Percentiles rank a stretch among this genome's conserved stretches.
Conservation (phyloP, 176 grass and related monocot species). For the Poa annua region DNA sequence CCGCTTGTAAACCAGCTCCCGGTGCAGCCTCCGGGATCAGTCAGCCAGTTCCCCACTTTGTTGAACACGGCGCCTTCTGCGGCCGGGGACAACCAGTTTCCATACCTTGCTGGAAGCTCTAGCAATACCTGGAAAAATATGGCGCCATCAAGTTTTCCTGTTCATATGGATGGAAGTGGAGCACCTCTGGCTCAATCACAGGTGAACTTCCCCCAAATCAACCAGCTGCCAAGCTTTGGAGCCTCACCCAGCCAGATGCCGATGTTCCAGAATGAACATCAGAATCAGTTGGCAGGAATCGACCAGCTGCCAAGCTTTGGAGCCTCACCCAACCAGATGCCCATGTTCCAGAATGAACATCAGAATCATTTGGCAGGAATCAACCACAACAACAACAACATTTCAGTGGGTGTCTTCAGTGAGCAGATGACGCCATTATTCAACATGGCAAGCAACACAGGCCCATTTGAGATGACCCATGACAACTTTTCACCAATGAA, state of each 20-base stretch:
- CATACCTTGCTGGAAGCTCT: neutral
- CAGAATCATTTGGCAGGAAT: constrained; percentile 8
- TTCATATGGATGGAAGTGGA: constrained; percentile 13
- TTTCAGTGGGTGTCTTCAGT: neutral
- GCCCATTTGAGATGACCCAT: neutral
- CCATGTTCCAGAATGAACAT: constrained; percentile 23
- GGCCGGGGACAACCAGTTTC: neutral
- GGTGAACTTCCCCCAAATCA: neutral
- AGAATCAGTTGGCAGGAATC: constrained; percentile 9
- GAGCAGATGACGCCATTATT: constrained; percentile 19
- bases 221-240: neutral
- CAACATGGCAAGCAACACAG: constrained; percentile 27
- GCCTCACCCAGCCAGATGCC: neutral
- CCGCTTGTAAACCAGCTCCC: constrained; percentile 6
- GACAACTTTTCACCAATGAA: neutral
- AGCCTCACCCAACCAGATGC: neutral
- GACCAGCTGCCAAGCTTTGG: neutral
- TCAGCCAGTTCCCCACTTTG: neutral
- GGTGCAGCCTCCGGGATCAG: neutral
- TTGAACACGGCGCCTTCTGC: neutral
- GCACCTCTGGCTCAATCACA: constrained; percentile 3
- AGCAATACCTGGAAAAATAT: neutral
- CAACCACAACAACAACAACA: neutral
- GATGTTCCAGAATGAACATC: constrained; percentile 21
- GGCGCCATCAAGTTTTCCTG: neutral